A percentile compares a stretch with the other conserved stretches of the same genome.
Conservation (phyloP, 495 filamentous ascomycete species). For the Geopyxis carbonaria region DNA sequence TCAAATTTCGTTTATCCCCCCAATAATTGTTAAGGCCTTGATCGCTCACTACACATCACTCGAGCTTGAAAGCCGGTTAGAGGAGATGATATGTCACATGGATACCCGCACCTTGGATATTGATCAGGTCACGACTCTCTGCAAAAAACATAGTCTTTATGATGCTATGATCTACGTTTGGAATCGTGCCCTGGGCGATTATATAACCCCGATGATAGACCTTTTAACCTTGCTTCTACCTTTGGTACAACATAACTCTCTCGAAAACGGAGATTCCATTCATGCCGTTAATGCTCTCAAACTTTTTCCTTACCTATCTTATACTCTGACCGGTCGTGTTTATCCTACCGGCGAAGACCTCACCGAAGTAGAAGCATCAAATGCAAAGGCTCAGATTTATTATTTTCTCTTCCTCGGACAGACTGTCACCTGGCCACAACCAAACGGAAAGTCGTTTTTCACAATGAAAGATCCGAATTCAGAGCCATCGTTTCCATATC, state of each 20-base stretch:
- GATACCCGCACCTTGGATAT: constrained; percentile 83
- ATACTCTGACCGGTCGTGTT: constrained; percentile 71
- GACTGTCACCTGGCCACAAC: constrained; percentile 46
- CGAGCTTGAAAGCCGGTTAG: constrained; percentile 56
- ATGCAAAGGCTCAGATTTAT: constrained; percentile 75
- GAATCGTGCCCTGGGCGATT: constrained; percentile 78
- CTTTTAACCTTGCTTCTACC: constrained; percentile 56
- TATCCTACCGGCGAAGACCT: constrained; percentile 74
- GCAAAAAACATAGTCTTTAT: constrained; percentile 77
- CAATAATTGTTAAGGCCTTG: constrained; percentile 68
- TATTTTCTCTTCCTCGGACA: constrained; percentile 82
- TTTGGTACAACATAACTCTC: constrained; percentile 35
- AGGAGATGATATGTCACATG: constrained; percentile 87
- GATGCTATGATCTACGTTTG: constrained; percentile 95
- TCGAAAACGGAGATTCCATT: constrained; percentile 32
- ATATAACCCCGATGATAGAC: constrained; percentile 76
- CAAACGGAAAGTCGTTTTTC: constrained; percentile 34
- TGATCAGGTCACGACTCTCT: constrained; percentile 78
- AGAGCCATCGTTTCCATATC: constrained; percentile 62
- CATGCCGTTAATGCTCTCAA: constrained; percentile 57
- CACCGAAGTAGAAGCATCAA: constrained; percentile 45
- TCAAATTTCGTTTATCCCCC: constrained; percentile 57
- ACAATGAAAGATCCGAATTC: constrained; percentile 32
- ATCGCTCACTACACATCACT: constrained; percentile 60
- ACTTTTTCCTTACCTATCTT: constrained; percentile 88